Evolutionary conservation across 257 asterid species (phyloP).

Genomic region (Nemophila menziesii): DNA sequence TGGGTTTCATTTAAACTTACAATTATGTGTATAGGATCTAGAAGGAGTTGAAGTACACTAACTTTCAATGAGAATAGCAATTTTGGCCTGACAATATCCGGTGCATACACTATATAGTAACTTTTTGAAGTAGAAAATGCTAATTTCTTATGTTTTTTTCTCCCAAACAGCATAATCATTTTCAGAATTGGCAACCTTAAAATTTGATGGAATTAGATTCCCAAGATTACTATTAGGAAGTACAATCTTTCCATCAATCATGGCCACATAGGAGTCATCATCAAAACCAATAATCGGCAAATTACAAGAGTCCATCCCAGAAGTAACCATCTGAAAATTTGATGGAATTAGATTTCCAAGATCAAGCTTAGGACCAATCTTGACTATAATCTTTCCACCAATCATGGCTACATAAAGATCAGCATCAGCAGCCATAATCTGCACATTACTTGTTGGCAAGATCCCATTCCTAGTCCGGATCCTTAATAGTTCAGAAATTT

Average conservation of each 20-base stretch:
- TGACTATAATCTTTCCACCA: constrained; percentile 42
- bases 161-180: no score
- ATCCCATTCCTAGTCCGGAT: constrained; percentile 50
- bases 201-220: constrained; percentile 52
- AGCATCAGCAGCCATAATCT: no score
- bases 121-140: no score
- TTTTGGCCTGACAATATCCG: no score
- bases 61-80: no score
- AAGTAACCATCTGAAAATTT: constrained; percentile 28
- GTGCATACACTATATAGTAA: no score
- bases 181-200: constrained; percentile 36
- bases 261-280: constrained; percentile 64
- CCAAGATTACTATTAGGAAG: constrained; percentile 32
- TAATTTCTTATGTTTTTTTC: no score
- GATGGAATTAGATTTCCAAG: no score
- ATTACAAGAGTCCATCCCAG: constrained; percentile 52
- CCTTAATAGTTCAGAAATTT: constrained; percentile 31
- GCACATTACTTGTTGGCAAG: constrained; percentile 36
- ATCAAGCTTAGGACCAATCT: constrained; percentile 52
- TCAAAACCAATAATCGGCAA: no score
- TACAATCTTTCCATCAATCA: constrained; percentile 43
- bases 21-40: no score
- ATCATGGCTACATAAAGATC: constrained; percentile 59
- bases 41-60: no score
- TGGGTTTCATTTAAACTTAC: no score